Conservation (phyloP, 148 eudicot genomes). For the Talinum fruticosum region DNA sequence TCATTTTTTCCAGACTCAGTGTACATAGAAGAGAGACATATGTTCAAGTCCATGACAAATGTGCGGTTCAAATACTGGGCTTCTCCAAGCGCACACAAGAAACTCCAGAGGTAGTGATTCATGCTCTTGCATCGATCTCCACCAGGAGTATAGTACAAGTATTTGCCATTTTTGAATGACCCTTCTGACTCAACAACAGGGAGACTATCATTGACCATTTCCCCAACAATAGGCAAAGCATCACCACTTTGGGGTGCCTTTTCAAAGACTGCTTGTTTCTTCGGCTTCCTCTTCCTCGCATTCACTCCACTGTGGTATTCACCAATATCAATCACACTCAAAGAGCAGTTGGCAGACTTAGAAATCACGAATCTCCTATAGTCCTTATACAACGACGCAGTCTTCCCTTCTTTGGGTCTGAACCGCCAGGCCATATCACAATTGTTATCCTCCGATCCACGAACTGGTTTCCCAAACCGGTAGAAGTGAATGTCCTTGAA, state of each 20-base stretch:
- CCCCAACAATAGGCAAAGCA: constrained; percentile 66
- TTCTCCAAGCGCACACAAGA: constrained; percentile 92
- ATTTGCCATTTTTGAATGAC: constrained; percentile 61
- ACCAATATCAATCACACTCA: constrained; percentile 65
- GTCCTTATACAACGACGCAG: constrained; percentile 74
- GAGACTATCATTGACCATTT: constrained; percentile 68
- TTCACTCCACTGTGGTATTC: constrained; percentile 81
- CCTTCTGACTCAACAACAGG: constrained; percentile 78
- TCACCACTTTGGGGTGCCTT: constrained; percentile 34
- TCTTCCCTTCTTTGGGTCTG: constrained; percentile 87
- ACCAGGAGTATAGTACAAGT: constrained; percentile 72
- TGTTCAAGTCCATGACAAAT: constrained; percentile 71
- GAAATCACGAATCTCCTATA: constrained; percentile 61
- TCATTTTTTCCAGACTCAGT: constrained; percentile 62
- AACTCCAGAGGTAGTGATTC: constrained; percentile 92
- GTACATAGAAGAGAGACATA: constrained; percentile 80
- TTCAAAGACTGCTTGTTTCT: constrained; percentile 52
- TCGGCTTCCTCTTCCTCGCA: constrained; percentile 78
- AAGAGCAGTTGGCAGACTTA: constrained; percentile 67
- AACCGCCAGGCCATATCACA: constrained; percentile 99
- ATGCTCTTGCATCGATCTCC: constrained; percentile 94
- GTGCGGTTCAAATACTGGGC: constrained; percentile 95
- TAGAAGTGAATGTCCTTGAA: constrained; percentile 85
- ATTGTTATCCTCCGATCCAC: constrained; percentile 54
- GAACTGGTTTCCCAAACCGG: constrained; percentile 78